These are phyloP conservation scores for Carpinus viminea DNA, from an alignment of 306 rosid species.

Conservation along the genomic window DNA sequence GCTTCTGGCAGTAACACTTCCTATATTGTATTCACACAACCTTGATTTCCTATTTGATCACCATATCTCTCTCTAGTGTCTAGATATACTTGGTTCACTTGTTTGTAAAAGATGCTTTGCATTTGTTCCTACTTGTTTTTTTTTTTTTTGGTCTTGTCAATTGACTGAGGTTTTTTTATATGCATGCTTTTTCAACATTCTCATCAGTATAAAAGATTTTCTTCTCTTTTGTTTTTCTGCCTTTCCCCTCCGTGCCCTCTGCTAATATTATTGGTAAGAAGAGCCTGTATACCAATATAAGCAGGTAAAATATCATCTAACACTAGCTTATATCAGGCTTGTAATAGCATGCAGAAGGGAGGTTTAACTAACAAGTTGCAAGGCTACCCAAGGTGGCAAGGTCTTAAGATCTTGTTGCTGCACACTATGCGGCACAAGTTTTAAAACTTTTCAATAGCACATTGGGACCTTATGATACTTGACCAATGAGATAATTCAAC, in stretches of 20 bases:
- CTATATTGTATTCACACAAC: slow-evolving; percentile 4
- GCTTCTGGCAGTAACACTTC: slow-evolving; percentile 11
- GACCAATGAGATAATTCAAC: not conserved
- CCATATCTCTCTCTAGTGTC: not conserved
- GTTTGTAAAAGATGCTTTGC: not conserved
- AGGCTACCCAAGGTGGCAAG: not conserved
- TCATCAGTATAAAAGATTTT: not conserved
- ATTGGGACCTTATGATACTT: not conserved
- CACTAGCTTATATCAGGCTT: not conserved
- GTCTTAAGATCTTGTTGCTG: not conserved
- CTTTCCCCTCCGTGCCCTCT: no score
- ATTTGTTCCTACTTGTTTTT: not conserved
- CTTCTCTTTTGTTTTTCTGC: not conserved
- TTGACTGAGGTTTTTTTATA: not conserved
- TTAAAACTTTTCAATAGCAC: not conserved
- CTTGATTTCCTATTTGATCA: not conserved
- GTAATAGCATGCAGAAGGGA: not conserved
- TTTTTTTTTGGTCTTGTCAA: not conserved
- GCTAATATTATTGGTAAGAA: not conserved
- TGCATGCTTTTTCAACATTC: not conserved
- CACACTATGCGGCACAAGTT: not conserved
- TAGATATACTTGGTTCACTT: not conserved
- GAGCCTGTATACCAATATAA: not conserved
- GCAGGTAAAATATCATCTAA: not conserved
- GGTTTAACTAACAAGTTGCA: not conserved